Base-by-base conservation (phyloP, 2,329 filamentous ascomycete genomes). In the Hirsutella thompsonii region DNA sequence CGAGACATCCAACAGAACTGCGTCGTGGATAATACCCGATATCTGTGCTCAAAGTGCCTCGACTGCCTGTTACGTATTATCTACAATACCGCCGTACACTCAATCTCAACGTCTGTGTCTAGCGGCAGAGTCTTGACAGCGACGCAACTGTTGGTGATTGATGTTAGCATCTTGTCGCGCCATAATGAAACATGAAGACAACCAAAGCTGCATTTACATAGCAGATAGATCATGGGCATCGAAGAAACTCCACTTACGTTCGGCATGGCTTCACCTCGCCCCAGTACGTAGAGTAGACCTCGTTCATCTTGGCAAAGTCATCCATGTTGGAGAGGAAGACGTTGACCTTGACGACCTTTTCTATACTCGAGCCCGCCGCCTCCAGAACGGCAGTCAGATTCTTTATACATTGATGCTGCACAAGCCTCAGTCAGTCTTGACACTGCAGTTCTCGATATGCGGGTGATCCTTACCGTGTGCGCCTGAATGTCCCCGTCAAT, bases 291-390 rank as follows among this genome's bases (percentile, higher is more conserved):
- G 72, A 74, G 55, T 85, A 87, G 38, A 81, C 72, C 51, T 72
- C 71, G 61, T 87, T 88, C 79, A 87, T 85, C 57, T 80, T 76
- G 29, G 69, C 73, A 55, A 87, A 87, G 60, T 86, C 70, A 47
- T 72, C 75, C 81, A 87, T 86, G 55, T 79, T 70, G 43, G 77
- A 70, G 40, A 87, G 66, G 67, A 86, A 87, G 51, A 86, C 78
- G 51, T 74, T 77, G 45, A 82, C 77, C 67, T 85, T 84, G 54
- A 86, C 77, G 19, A 85, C 76, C 54, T 76, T 76, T 36, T 69
- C 63, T 36, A 88, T 66, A 42, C 65, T 69, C 30, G 74, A 78
- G 16, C 81, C 81, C 4, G 81, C 81, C 38, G 76, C 81, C 44
- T 77, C 72, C 29, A 88, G 69, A 45, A 88, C 78, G 26, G 79